phyloP scores from a whole-genome alignment of 495 filamentous ascomycete species.

The Xylaria scruposa region DNA sequence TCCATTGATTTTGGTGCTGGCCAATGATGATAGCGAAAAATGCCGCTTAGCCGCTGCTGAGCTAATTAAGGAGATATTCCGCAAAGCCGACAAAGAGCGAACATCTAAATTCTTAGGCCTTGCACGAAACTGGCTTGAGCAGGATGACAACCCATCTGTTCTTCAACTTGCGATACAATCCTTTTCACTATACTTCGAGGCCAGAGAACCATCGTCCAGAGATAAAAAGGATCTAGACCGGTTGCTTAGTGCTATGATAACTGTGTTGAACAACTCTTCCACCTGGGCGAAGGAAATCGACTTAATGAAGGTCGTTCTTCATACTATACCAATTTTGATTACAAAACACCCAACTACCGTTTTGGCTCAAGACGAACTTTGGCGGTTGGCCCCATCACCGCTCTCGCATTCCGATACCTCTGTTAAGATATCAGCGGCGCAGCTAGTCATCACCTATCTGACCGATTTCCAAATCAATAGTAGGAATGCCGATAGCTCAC shows the following conservation, averaged over 20 bases:
- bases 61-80: slow-evolving; percentile 79
- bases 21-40: slow-evolving; percentile 85
- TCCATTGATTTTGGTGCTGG: slow-evolving; percentile 81
- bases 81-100: slow-evolving; percentile 76
- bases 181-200: slow-evolving; percentile 83
- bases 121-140: slow-evolving; percentile 77
- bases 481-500: slow-evolving; percentile 52
- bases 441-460: slow-evolving; percentile 77
- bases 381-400: slow-evolving; percentile 68
- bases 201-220: slow-evolving; percentile 57
- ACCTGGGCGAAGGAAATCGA: slow-evolving; percentile 67
- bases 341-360: slow-evolving; percentile 67
- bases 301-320: slow-evolving; percentile 76
- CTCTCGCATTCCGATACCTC: slow-evolving; percentile 75
- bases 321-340: slow-evolving; percentile 70
- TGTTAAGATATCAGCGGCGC: slow-evolving; percentile 78
- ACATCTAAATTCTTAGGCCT: slow-evolving; percentile 70
- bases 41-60: slow-evolving; percentile 85
- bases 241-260: slow-evolving; percentile 49
- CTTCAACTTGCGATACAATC: slow-evolving; percentile 76
- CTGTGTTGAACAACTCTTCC: slow-evolving; percentile 53
- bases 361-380: slow-evolving; percentile 66
- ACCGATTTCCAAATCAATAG: slow-evolving; percentile 75
- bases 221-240: slow-evolving; percentile 67
- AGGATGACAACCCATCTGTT: slow-evolving; percentile 72